Percentiles rank a stretch among this genome's conserved stretches.
Evolutionary conservation across 2,329 filamentous ascomycete genomes (phyloP).

Genomic region (Tympanopsis confertula): DNA sequence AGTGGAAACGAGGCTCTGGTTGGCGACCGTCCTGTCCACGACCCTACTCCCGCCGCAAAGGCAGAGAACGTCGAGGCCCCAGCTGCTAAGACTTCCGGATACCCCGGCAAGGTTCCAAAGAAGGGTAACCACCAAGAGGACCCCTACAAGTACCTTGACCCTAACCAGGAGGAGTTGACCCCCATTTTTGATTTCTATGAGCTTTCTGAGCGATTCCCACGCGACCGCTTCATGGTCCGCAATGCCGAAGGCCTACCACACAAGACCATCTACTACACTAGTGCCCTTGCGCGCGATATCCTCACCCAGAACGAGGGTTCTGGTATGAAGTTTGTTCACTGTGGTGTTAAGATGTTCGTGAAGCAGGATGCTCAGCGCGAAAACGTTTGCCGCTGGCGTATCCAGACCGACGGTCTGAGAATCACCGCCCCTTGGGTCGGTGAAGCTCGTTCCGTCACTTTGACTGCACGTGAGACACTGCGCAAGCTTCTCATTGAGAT

Average conservation of each 20-base stretch:
- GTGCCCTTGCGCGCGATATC: constrained; percentile 71
- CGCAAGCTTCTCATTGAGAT: constrained; percentile 80
- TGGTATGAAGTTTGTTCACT: constrained; percentile 91
- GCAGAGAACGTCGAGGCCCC: constrained; percentile 4
- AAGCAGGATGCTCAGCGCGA: constrained; percentile 86
- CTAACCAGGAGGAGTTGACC: constrained; percentile 64
- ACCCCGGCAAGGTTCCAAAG: constrained; percentile 30
- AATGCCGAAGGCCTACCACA: constrained; percentile 79
- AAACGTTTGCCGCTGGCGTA: constrained; percentile 83
- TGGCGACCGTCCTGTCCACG: constrained; percentile 17
- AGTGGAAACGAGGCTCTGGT: constrained; percentile 8
- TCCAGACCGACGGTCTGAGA: constrained; percentile 86
- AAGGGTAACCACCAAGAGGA: constrained; percentile 57
- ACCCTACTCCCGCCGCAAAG: constrained; percentile 14
- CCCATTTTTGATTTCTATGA: constrained; percentile 77
- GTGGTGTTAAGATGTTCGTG: constrained; percentile 97
- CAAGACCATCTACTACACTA: constrained; percentile 96
- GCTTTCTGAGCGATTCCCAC: constrained; percentile 72
- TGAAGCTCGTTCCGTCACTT: constrained; percentile 59
- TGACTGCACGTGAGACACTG: constrained; percentile 70
- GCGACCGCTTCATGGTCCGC: constrained; percentile 88
- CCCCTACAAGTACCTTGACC: constrained; percentile 80
- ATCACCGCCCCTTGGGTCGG: constrained; percentile 87
- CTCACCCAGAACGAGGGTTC: constrained; percentile 77
- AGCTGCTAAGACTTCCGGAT: constrained; percentile 16